Conservation (phyloP, 805 yeast genomes). For the Saturnispora kantuleensis region DNA sequence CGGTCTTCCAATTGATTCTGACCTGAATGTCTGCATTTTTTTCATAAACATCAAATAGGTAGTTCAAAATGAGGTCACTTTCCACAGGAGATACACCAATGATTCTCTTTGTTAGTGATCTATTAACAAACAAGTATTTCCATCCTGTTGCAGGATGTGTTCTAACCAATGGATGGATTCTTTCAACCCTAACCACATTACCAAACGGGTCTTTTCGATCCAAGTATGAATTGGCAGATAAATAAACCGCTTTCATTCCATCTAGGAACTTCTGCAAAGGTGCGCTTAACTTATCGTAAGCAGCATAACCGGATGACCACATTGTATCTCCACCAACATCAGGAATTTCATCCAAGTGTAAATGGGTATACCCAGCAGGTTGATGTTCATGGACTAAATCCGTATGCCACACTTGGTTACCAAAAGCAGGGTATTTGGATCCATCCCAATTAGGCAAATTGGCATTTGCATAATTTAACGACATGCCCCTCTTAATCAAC, state of each 20-base stretch:
- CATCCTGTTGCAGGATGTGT: constrained; percentile 59
- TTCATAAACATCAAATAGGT: constrained; percentile 36
- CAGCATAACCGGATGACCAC: constrained; percentile 47
- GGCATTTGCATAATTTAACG: constrained; percentile 13
- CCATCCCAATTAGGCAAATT: constrained; percentile 15
- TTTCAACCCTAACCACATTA: constrained; percentile 38
- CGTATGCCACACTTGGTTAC: constrained; percentile 38
- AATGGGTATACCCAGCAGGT: constrained; percentile 46
- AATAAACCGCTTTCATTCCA: constrained; percentile 39
- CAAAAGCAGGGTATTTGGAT: constrained; percentile 3
- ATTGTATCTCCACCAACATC: constrained; percentile 45
- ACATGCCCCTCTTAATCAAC: constrained; percentile 18
- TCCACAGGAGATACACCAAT: constrained; percentile 42
- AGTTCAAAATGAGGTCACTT: constrained; percentile 33
- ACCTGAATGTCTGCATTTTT: constrained; percentile 45
- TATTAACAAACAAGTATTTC: constrained; percentile 29
- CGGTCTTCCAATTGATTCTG: constrained; percentile 34
- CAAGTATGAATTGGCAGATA: constrained; percentile 31
- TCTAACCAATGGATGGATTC: constrained; percentile 52
- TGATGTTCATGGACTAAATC: constrained; percentile 42
- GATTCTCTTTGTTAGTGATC: constrained; percentile 31
- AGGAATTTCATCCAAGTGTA: constrained; percentile 42
- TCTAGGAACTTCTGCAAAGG: constrained; percentile 41
- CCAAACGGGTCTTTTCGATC: constrained; percentile 34
- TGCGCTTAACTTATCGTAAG: constrained; percentile 45